Percentiles rank a stretch among this genome's conserved stretches.
Evolutionary conservation across 2,329 filamentous ascomycete genomes (phyloP).

Genomic region (Pseudogymnoascus sp.): DNA sequence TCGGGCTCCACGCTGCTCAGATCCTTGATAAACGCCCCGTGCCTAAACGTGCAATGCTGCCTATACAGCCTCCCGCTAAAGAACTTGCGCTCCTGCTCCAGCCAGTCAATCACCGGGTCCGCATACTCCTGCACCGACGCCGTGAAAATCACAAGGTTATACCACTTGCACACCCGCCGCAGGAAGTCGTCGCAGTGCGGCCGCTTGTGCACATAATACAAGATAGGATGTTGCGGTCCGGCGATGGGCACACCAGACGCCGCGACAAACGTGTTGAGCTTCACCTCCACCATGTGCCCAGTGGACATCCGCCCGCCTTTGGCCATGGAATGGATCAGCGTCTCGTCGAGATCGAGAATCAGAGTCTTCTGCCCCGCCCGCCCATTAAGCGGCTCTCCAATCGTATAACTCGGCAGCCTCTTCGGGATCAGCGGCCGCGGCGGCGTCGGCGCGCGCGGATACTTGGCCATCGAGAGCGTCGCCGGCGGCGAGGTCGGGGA

Average conservation of each 20-base stretch:
- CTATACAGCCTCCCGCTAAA: conserved; percentile 91
- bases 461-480: conserved; percentile 65
- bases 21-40: conserved; percentile 97
- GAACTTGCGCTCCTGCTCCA: conserved; percentile 93
- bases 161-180: conserved; percentile 90
- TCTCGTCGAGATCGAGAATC: conserved; percentile 93
- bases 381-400: conserved; percentile 40
- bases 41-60: conserved; percentile 92
- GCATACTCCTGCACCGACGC: conserved; percentile 98
- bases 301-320: conserved; percentile 93
- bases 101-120: conserved; percentile 97
- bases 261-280: conserved; percentile 64
- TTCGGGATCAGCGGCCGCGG: conserved; percentile 84
- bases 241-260: conserved; percentile 57
- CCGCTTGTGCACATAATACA: conserved; percentile 98
- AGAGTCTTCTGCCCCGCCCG: conserved; percentile 76
- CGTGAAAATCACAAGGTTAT: conserved; percentile 93
- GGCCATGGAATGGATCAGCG: conserved; percentile 94
- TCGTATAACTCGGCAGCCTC: conserved; percentile 77
- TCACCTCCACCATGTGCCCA: conserved; percentile 98
- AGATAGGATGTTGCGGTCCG: conserved; percentile 85
- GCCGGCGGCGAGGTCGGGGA: conserved; percentile 81
- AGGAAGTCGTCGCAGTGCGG: conserved; percentile 96
- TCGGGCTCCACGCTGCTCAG: conserved; percentile 93
- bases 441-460: conserved; percentile 81